Evolutionary conservation across 768 basidiomycete species (phyloP).

Genomic region (Phlebiopsis gigantea): DNA sequence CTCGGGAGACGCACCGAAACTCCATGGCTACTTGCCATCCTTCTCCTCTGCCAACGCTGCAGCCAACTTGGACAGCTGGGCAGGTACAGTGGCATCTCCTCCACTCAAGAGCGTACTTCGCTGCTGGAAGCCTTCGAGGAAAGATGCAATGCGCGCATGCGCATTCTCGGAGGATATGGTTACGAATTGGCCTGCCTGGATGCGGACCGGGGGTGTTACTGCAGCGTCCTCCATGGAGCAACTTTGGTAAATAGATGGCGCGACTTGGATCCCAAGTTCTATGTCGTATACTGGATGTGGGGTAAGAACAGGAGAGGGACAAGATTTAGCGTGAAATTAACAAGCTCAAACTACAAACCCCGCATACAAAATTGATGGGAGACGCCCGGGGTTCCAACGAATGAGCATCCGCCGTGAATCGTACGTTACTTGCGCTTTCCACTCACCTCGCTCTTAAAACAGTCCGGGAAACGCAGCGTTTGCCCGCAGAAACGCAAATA

Average conservation of each 20-base stretch:
- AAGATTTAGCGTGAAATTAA: too few relatives aligned
- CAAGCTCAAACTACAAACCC: neutral
- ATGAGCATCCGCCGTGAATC: neutral
- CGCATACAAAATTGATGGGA: neutral
- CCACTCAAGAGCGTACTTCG: slow-evolving; percentile 25
- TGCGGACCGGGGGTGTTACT: slow-evolving; percentile 24
- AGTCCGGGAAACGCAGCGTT: neutral
- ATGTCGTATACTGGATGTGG: neutral
- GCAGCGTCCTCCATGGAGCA: slow-evolving; percentile 25
- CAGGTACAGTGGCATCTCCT: slow-evolving; percentile 30
- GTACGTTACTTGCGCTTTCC: slow-evolving; percentile 7
- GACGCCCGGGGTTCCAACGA: neutral
- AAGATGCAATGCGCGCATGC: slow-evolving; percentile 22
- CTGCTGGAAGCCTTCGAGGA: slow-evolving; percentile 27
- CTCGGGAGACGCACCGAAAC: too few relatives aligned
- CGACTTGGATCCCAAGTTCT: neutral
- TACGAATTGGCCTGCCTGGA: slow-evolving; percentile 19
- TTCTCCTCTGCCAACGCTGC: slow-evolving; percentile 29
- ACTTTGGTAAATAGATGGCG: slow-evolving; percentile 1
- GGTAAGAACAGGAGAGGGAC: neutral
- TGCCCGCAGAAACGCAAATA: slow-evolving; percentile 19
- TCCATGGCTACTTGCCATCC: slow-evolving; percentile 6
- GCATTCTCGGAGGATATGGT: slow-evolving; percentile 23
- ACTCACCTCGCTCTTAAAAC: slow-evolving; percentile 1
- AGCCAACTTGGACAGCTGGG: slow-evolving; percentile 30